These are phyloP conservation scores for Protomyces macrosporus DNA, from an alignment of 1,139 yeast genomes.

Conservation along the genomic window DNA sequence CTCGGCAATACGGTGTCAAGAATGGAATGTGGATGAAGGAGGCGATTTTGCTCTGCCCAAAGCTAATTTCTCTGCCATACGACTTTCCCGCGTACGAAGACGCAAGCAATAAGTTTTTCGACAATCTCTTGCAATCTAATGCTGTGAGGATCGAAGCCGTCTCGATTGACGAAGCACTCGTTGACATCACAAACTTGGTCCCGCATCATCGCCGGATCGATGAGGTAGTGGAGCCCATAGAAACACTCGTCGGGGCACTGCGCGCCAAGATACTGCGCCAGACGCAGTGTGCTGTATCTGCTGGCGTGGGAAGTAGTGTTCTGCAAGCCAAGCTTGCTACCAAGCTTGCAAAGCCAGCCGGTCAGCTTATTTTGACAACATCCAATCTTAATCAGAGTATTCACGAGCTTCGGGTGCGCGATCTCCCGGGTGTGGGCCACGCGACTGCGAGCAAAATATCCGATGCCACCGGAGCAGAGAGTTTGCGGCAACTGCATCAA, in stretches of 20 bases:
- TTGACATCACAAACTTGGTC: slow-evolving; percentile 52
- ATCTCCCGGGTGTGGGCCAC: slow-evolving; percentile 82
- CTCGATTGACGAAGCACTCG: slow-evolving; percentile 82
- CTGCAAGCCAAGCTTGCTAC: slow-evolving; percentile 75
- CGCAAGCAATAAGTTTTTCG: slow-evolving; percentile 54
- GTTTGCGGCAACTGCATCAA: slow-evolving; percentile 42
- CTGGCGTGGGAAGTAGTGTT: slow-evolving; percentile 70
- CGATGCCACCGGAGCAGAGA: slow-evolving; percentile 34
- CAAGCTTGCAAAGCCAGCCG: slow-evolving; percentile 73
- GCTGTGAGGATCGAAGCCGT: slow-evolving; percentile 72
- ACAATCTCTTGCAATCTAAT: slow-evolving; percentile 39
- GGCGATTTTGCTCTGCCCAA: slow-evolving; percentile 64
- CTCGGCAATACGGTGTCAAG: slow-evolving; percentile 63
- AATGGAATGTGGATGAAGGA: slow-evolving; percentile 78
- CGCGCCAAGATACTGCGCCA: slow-evolving; percentile 45
- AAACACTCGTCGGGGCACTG: slow-evolving; percentile 42
- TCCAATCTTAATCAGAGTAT: slow-evolving; percentile 43
- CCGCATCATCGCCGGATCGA: not conserved
- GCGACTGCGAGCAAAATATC: slow-evolving; percentile 48
- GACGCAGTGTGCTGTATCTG: slow-evolving; percentile 67
- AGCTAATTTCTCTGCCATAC: slow-evolving; percentile 57
- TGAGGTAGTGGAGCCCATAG: slow-evolving; percentile 30
- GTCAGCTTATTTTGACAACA: slow-evolving; percentile 43
- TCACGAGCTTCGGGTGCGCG: slow-evolving; percentile 46
- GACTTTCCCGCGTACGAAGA: slow-evolving; percentile 69